phyloP scores from a whole-genome alignment of 129 eudicot species.

The Logfia minima region DNA sequence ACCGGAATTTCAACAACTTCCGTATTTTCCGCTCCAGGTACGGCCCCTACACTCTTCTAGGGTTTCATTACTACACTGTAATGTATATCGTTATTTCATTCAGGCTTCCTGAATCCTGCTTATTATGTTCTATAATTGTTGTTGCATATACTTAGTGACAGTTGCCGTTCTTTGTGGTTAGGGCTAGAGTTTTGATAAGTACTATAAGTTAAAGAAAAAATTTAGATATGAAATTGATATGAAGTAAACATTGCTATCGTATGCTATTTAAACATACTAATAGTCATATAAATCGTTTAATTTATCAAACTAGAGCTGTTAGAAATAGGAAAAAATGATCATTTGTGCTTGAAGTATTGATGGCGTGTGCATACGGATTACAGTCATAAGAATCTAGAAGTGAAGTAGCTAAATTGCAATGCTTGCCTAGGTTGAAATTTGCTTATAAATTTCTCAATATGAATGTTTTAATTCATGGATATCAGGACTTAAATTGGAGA shows the following conservation, averaged over 20 bases:
- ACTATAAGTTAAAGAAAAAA: neutral
- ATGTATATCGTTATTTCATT: neutral
- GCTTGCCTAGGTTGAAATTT: neutral
- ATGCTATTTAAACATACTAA: neutral
- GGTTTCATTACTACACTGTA: neutral
- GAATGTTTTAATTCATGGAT: constrained; percentile 20
- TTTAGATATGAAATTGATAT: no score
- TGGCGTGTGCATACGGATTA: neutral
- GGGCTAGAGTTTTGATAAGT: neutral
- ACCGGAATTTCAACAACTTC: neutral
- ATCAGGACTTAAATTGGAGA: constrained; percentile 11
- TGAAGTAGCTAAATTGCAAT: neutral
- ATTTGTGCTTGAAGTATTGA: neutral
- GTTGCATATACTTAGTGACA: neutral
- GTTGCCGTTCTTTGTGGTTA: neutral
- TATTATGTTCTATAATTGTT: neutral
- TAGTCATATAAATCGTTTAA: neutral
- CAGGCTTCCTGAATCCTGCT: neutral
- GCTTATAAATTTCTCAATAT: neutral
- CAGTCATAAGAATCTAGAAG: neutral
- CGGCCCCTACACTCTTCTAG: neutral
- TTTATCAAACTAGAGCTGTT: neutral
- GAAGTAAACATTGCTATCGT: neutral
- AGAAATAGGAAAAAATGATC: neutral
- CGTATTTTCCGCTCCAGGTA: neutral